Conservation (phyloP, 83 land plant species). For the Picea abies region DNA sequence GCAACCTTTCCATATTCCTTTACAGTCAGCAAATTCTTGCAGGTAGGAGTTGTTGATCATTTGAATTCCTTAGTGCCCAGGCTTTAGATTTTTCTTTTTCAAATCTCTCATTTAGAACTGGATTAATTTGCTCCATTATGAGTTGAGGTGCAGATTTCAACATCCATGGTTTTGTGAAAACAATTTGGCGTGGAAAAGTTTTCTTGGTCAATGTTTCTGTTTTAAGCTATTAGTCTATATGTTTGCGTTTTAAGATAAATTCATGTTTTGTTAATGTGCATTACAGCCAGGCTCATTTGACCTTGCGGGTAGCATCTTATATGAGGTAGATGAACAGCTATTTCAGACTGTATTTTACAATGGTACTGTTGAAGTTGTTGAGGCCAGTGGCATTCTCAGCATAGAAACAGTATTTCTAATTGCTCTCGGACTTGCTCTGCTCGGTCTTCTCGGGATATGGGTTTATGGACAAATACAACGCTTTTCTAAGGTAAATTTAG, state of each 20-base stretch:
- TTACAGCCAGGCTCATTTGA: slow-evolving; percentile 36
- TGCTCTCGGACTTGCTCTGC: slow-evolving; percentile 53
- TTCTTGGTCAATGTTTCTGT: no score
- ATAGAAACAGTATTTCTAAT: no score
- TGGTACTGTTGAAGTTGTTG: no score
- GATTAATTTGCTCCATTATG: neutral
- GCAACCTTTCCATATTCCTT: slow-evolving; percentile 84
- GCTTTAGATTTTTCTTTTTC: neutral
- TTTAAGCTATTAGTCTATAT: neutral
- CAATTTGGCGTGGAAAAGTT: neutral
- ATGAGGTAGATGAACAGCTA: no score
- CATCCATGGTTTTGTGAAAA: neutral
- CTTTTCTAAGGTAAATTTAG: slow-evolving; percentile 69
- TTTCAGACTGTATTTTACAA: no score
- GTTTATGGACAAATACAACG: slow-evolving; percentile 71
- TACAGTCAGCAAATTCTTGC: slow-evolving; percentile 76
- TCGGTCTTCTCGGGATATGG: slow-evolving; percentile 82
- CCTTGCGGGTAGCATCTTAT: no score
- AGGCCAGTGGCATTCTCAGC: no score
- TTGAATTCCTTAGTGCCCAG: neutral
- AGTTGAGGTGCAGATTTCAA: neutral
- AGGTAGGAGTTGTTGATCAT: slow-evolving; percentile 43
- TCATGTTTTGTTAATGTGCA: neutral
- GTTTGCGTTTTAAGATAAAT: neutral
- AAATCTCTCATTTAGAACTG: neutral